These are phyloP conservation scores for Xylaria venustula DNA, from an alignment of 495 filamentous ascomycete species.

Conservation along the genomic window DNA sequence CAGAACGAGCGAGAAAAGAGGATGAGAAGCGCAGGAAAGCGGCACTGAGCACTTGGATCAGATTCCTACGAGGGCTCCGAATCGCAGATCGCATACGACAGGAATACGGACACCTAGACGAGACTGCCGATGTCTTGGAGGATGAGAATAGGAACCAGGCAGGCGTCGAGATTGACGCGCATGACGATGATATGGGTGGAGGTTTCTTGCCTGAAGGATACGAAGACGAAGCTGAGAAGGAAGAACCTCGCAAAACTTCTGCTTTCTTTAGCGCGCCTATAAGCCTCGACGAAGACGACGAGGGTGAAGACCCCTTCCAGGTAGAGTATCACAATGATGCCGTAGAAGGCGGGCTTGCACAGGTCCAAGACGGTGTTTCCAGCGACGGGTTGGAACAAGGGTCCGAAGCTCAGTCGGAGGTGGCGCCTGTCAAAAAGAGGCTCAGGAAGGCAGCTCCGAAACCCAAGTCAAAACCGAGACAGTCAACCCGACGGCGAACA, in stretches of 20 bases:
- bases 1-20: constrained; percentile 73
- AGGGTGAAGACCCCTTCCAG: constrained; percentile 29
- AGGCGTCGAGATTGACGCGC: constrained; percentile 1
- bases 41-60: constrained; percentile 78
- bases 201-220: constrained; percentile 56
- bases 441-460: constrained; percentile 24
- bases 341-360: neutral
- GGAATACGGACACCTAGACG: constrained; percentile 66
- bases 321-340: constrained; percentile 26
- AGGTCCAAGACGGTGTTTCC: neutral
- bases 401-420: constrained; percentile 11
- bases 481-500: constrained; percentile 22
- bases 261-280: constrained; percentile 36
- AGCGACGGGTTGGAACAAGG: neutral
- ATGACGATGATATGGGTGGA: constrained; percentile 51
- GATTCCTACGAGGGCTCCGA: constrained; percentile 78
- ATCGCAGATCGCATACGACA: constrained; percentile 75
- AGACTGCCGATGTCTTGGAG: constrained; percentile 41
- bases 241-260: constrained; percentile 31
- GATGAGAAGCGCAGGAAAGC: constrained; percentile 76
- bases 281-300: constrained; percentile 31
- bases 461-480: constrained; percentile 24
- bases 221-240: constrained; percentile 27
- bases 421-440: constrained; percentile 6
- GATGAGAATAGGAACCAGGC: constrained; percentile 24